Base-by-base conservation (phyloP, 1,284 basidiomycete genomes). In the Coriolopsis trogii region DNA sequence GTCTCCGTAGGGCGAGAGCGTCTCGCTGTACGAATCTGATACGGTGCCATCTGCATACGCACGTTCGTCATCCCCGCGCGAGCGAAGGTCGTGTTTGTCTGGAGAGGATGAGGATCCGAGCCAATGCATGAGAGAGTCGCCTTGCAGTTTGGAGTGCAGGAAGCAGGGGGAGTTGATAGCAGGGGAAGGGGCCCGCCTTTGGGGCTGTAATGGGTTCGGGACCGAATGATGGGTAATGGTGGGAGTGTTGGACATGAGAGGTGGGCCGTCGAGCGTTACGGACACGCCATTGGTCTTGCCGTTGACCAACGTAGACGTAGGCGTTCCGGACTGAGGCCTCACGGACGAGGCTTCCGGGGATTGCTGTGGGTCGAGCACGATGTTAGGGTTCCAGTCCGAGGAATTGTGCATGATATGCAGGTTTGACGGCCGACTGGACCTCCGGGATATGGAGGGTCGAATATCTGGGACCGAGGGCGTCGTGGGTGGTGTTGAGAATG, bases 141-240 rank as follows among this genome's bases (percentile, higher is more conserved):
- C 83, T 67, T 90, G 89, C 47, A 94, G 84, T 59, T 90, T 81
- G 0, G 89, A 92, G 71, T 94, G 91, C 20, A 94, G 82, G 66
- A 93, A 93, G 67, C 89, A 94, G n/a, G 90, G 91, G 0, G 89
- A 91, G 40, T 77, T 74, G 45, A 67, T 56, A 28, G 67, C 62
- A 62, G 68, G 66, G 63, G 68, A 65, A 68, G 58, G 56, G 0
- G 55, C 23, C 23, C 53, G 57, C 43, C 53, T 42, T 44, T 36
- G 46, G 41, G 53, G 60, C 55, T 54, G 59, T 58, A 61, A 43
- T 46, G 57, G 61, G 55, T 47, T 62, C 46, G 56, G 45, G 30
- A 51, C 45, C 41, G 55, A 50, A 36, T 55, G 56, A 49, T 60
- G 59, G 13, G 63, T 59, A 34, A 55, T 60, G 45, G 60, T 59